These are phyloP conservation scores for Orbilia oligospora DNA, from an alignment of 2,329 filamentous ascomycete species.

Conservation along the genomic window DNA sequence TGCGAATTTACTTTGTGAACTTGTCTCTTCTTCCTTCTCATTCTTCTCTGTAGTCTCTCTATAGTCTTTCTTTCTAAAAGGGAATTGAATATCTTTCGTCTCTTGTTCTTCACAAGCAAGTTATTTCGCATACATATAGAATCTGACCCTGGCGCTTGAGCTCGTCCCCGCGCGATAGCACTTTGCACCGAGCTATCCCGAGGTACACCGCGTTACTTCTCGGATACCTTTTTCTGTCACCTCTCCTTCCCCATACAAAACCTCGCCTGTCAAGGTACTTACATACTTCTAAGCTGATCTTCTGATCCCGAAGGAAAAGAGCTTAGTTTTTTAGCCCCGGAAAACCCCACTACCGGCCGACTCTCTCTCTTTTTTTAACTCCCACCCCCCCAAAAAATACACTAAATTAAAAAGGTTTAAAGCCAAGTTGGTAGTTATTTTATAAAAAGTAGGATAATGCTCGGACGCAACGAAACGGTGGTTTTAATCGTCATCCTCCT, in stretches of 20 bases:
- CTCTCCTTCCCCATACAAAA: background rate
- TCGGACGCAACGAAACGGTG: conserved; percentile 53
- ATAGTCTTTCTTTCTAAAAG: background rate
- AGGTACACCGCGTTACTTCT: background rate
- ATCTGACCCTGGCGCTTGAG: background rate
- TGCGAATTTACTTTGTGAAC: background rate
- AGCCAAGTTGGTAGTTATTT: too few species aligned
- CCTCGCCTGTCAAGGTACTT: conserved; percentile 21
- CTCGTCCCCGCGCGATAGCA: background rate
- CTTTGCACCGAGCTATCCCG: background rate
- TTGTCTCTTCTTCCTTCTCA: background rate
- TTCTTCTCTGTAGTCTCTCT: background rate
- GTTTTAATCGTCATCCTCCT: conserved; percentile 58
- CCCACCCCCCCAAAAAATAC: background rate
- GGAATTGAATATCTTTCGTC: background rate
- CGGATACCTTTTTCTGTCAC: too few species aligned
- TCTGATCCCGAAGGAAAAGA: conserved; percentile 38
- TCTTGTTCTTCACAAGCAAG: background rate
- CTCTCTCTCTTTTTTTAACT: background rate
- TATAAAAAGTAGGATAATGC: conserved; percentile 12
- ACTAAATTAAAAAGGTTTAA: background rate
- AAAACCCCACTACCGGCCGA: background rate
- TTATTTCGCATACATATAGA: background rate
- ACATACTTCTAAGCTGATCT: conserved; percentile 10
- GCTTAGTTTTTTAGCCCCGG: background rate